Evolutionary conservation across 108 stramenopile genomes (phyloP), one percentile per base, ranked within the genome.

Genomic region (Pseudonitzschia multiseries): DNA sequence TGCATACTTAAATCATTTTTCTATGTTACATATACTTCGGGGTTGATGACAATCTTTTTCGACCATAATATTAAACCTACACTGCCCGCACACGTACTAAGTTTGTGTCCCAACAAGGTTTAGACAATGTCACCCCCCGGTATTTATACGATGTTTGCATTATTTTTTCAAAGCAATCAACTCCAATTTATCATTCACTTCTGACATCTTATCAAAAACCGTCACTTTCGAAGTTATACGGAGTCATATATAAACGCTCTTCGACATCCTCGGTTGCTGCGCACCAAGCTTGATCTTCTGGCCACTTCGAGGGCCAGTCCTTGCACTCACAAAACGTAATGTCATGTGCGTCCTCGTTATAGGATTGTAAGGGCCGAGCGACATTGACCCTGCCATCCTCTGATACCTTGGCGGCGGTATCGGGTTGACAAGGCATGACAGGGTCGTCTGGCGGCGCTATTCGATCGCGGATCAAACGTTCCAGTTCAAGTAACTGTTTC

Each of bases 281-380:
- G 33, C 83, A 73, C 77, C 77, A 83, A 52, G 54, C 70, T 36
- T 67, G 68, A 33, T 83, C 82, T 48, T 75, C 77, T 17, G 70
- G 65, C 66, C 68, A 83, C 22, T 74, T 71, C 13, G 64, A 67
- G 15, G 27, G 60, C 82, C 82, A 83, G 41, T 79, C 71, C 56
- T 75, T 68, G 52, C 82, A 83, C 57, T 83, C 82, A 46, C 82
- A 83, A 68, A 78, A 83, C 22, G 57, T 64, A 51, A 64, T 51
- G 52, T 57, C 36, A 31, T 78, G 70, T 8, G 65, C 51, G 26
- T 63, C 29, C 33, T 78, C 53, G 44, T 26, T 61, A 9, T 59
- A 24, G 18, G 36, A 65, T 54, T 75, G 73, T n/a, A 83, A 36
- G 1, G 82, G 82, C 18, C 82, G 77, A n/a, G 74, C 66, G 8